A percentile compares a stretch with the other conserved stretches of the same genome.
These are phyloP conservation scores for Ceratocystis huliohia DNA, from an alignment of 2,329 filamentous ascomycete genomes.

Conservation along the genomic window DNA sequence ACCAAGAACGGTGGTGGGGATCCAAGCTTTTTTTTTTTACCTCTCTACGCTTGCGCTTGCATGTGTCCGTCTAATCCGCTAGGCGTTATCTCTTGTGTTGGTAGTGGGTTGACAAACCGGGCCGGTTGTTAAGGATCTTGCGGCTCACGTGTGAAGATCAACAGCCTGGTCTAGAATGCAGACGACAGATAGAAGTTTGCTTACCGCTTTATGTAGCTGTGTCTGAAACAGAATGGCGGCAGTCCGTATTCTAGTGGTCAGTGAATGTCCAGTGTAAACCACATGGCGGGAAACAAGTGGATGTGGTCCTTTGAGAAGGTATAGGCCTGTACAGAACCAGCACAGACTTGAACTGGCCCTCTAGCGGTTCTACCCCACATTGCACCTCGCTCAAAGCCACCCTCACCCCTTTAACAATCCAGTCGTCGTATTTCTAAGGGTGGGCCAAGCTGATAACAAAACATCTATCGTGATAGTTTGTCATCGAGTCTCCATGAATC, in stretches of 20 bases:
- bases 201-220: not conserved
- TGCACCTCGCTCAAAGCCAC: not conserved
- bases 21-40: not conserved
- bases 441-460: not conserved
- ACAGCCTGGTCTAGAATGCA: not conserved
- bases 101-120: not conserved
- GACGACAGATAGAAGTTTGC: not conserved
- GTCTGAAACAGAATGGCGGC: not conserved
- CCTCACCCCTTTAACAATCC: not conserved
- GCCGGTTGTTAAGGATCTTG: slow-evolving; percentile 4
- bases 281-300: not conserved
- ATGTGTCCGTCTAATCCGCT: not conserved
- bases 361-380: not conserved
- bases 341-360: not conserved
- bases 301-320: not conserved
- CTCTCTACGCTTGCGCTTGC: not conserved
- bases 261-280: not conserved
- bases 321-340: not conserved
- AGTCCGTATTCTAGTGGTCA: not conserved
- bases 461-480: not conserved
- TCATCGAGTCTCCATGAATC: not conserved
- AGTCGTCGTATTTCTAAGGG: not conserved
- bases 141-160: not conserved
- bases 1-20: not conserved
- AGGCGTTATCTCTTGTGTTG: not conserved